Evolutionary conservation across 352 stramenopile species (phyloP).

Genomic region (Pythium phragmitis): DNA sequence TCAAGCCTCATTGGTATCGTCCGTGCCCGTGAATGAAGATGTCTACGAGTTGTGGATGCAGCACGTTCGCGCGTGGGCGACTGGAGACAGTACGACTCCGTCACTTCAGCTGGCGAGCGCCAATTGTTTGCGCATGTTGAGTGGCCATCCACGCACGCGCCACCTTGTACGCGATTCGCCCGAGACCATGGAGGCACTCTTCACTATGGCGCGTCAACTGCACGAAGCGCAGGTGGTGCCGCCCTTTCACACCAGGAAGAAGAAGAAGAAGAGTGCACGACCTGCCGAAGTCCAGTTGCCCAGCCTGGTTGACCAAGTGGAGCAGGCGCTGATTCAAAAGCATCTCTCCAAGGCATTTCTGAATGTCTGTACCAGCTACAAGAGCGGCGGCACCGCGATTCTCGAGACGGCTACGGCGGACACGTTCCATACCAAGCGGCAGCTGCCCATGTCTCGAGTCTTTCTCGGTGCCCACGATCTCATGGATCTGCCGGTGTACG

Average conservation of each 20-base stretch:
- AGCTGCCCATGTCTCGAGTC: constrained; percentile 66
- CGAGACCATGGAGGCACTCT: constrained; percentile 51
- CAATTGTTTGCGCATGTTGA: constrained; percentile 54
- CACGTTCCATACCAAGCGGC: constrained; percentile 55
- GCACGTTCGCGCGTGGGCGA: constrained; percentile 47
- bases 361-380: constrained; percentile 65
- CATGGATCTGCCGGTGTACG: constrained; percentile 66
- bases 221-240: constrained; percentile 34
- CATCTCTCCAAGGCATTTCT: constrained; percentile 40
- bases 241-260: neutral
- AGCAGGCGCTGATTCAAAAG: constrained; percentile 30
- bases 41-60: constrained; percentile 70
- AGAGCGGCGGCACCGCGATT: constrained; percentile 45
- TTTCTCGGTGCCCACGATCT: constrained; percentile 56
- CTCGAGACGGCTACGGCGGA: constrained; percentile 41
- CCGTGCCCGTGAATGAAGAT: constrained; percentile 31
- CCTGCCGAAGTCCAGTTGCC: neutral
- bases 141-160: constrained; percentile 43
- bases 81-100: neutral
- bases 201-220: constrained; percentile 44
- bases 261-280: neutral
- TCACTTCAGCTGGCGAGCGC: constrained; percentile 43
- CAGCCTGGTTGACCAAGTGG: constrained; percentile 20
- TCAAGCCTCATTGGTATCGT: constrained; percentile 38
- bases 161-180: constrained; percentile 51